These are phyloP conservation scores for Linum usitatissimum DNA, from an alignment of 345 rosid species.

Conservation along the genomic window DNA sequence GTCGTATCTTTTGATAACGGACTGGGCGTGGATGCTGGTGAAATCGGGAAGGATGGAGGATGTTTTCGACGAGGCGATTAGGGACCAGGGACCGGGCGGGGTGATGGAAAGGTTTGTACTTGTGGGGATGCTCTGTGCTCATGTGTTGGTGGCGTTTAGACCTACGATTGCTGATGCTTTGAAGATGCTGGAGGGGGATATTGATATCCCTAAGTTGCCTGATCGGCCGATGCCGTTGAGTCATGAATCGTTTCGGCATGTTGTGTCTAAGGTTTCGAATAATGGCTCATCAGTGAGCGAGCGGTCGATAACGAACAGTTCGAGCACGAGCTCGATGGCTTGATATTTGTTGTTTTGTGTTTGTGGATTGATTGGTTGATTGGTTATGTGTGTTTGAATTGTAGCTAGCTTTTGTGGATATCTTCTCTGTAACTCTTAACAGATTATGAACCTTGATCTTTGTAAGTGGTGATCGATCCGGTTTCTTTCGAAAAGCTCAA, in stretches of 20 bases:
- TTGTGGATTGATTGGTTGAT: no score
- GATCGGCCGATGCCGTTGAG: conserved; percentile 51
- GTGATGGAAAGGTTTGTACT: conserved; percentile 53
- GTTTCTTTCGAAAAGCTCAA: no score
- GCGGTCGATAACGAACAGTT: conserved; percentile 13
- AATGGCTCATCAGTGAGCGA: conserved; percentile 6
- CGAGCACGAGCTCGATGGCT: conserved; percentile 7
- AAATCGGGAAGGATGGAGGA: conserved; percentile 30
- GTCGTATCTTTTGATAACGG: conserved; percentile 33
- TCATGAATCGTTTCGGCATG: conserved; percentile 33
- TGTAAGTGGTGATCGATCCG: no score
- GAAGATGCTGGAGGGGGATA: conserved; percentile 51
- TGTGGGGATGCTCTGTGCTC: conserved; percentile 61
- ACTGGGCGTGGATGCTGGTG: conserved; percentile 47
- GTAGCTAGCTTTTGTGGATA: no score
- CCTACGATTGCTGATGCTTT: conserved; percentile 47
- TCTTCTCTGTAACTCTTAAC: no score
- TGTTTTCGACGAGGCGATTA: conserved; percentile 30
- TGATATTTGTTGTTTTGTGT: no score
- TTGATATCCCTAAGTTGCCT: conserved; percentile 47
- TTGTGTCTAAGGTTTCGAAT: conserved; percentile 8
- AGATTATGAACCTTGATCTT: no score
- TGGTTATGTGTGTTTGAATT: no score
- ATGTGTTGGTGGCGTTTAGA: conserved; percentile 46
- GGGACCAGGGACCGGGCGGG: conserved; percentile 36